Evolutionary conservation across 306 rosid species (phyloP).

Genomic region (Geum urbanum): DNA sequence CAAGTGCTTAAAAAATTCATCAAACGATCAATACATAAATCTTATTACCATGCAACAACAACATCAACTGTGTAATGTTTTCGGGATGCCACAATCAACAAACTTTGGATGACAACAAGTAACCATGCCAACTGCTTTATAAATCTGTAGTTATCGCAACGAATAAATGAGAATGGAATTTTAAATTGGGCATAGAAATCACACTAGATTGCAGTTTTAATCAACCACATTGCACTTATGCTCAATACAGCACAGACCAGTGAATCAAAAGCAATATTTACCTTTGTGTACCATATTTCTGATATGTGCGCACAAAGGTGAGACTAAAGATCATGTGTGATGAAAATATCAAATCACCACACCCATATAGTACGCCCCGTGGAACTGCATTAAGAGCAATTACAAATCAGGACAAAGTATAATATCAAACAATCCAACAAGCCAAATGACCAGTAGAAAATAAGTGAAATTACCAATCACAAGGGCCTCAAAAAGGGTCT

Average conservation of each 20-base stretch:
- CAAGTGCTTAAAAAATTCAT: background rate
- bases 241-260: background rate
- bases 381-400: slow-evolving; percentile 63
- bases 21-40: background rate
- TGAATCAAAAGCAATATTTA: slow-evolving; percentile 16
- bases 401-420: slow-evolving; percentile 21
- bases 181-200: background rate
- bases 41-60: slow-evolving; percentile 87
- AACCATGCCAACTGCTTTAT: slow-evolving; percentile 85
- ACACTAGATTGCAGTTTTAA: background rate
- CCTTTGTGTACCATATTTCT: slow-evolving; percentile 84
- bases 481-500: slow-evolving; percentile 60
- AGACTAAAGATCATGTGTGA: slow-evolving; percentile 97
- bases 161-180: background rate
- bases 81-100: slow-evolving; percentile 92
- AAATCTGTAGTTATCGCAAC: slow-evolving; percentile 36
- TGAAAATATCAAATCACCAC: slow-evolving; percentile 97
- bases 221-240: background rate
- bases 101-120: slow-evolving; percentile 78
- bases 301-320: slow-evolving; percentile 79
- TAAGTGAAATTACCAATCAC: slow-evolving; percentile 55
- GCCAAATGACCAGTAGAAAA: slow-evolving; percentile 15
- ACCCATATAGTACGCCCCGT: slow-evolving; percentile 78
- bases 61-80: slow-evolving; percentile 98
- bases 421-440: background rate